Evolutionary conservation across 257 asterid genomes (phyloP), one percentile per base, ranked within the genome.

Genomic region (Solanum ossicruentum): DNA sequence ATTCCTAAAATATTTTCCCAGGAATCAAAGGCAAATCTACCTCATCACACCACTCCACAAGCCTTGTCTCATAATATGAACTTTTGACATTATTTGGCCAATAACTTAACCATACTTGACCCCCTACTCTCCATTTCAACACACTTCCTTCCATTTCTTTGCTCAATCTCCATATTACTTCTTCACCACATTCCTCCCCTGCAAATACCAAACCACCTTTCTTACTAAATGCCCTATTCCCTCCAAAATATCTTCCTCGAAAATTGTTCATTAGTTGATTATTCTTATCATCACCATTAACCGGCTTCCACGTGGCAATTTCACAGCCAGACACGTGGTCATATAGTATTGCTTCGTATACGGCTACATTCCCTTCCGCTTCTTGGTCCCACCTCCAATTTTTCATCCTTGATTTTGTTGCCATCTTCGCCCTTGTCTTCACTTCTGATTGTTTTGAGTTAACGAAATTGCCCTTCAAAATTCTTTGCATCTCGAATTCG

Each of bases 371-470:
- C 10, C 99, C 98, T 10, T 95, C 98, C 81, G 89, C 93, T 36
- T 95, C 99, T 45, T 93, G 99, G 87, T 95, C 98, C 97, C 95
- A 95, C 85, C 98, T 94, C 99, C 99, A 95, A 41, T 91, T 92
- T 88, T 88, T 95, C 73, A 93, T 77, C 63, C 86, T 94, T 10
- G 95, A 84, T 89, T 88, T 89, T 0, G 91, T 92, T 5, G 91
- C 90, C 92, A 90, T 89, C 10, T 87, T 93, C 2, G 95, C 91
- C 88, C 20, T 83, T 0, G 93, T 92, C 85, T 91, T 94, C 91
- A 94, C 94, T 83, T 85, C 81, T 0, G 94, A 91, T 4, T 63
- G 84, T 82, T 90, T 94, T 11, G 72, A 1, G 3, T 93, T 89
- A 23, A 91, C 95, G 1, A 87, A 89, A 84, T 65, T 88, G 15